Base-by-base conservation (phyloP, 148 eudicot species). In the Mesembryanthemum crystallinum region DNA sequence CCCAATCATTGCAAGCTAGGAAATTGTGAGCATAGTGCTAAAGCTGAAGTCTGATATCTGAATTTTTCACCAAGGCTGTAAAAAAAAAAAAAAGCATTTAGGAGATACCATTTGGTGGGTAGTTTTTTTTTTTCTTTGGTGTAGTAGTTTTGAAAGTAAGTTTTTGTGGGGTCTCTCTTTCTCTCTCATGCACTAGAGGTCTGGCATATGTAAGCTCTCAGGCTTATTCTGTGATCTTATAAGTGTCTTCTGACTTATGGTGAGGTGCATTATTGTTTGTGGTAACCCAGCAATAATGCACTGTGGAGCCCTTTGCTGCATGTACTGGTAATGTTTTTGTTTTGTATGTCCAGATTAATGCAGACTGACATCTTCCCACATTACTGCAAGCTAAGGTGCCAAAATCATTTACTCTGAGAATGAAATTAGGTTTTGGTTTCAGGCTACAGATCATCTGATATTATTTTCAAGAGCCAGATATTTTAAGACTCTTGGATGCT, bases 1-100 rank as follows among this genome's bases (percentile, higher is more conserved):
- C 65, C 73, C 83, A 81, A 76, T 76, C 73, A 68, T 76, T 71
- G 51, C 76, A 80, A 76, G 24, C 30, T 81, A 76, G 76, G 79
- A 55, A 71, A 62, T 64, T 55, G 69, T 28, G 74, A 51, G 15
- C n/a, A 55, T 69, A 70, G 61, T 73, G 9, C 61, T 45, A 73
- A 33, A 64, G 49, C 21, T 43, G 21, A 63, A 47, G 6, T 39
- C 45, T 49, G 33, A 66, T 49, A 30, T 29, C 77, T 59, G 15
- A 70, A 67, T 45, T 76, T 75, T 72, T 76, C 77, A 61, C 73
- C 18, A 52, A 69, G 37, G 64, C 64, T 76, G 80, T 72, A 72
- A 72, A 76, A 72, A 72, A 72, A 72, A 76, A 72, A 72, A 69
- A 7, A 25, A 45, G 11, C 14, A 5, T 15, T 58, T 59, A 51